Evolutionary conservation across 805 yeast species (phyloP).

Genomic region (Brettanomyces custersianus): DNA sequence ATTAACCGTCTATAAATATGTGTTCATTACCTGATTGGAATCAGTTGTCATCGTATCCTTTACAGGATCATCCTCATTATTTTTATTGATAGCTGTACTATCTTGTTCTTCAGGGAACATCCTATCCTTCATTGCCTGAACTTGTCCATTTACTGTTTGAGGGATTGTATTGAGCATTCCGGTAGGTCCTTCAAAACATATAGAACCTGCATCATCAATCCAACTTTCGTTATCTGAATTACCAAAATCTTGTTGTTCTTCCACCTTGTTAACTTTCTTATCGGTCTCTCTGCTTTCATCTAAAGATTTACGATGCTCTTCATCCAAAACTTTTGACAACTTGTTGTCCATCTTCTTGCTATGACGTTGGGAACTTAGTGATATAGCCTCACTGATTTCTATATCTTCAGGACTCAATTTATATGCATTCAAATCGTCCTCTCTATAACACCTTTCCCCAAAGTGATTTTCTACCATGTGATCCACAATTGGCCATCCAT

Average conservation of each 20-base stretch:
- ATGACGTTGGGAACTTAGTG: background rate
- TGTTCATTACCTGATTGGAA: conserved; percentile 1
- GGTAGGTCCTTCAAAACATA: conserved; percentile 54
- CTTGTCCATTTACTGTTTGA: conserved; percentile 28
- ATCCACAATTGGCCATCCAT: conserved; percentile 90
- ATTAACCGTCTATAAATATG: conserved; percentile 1
- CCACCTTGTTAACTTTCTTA: background rate
- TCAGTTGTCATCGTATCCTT: background rate
- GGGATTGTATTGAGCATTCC: conserved; percentile 60
- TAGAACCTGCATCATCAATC: conserved; percentile 39
- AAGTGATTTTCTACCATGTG: conserved; percentile 71
- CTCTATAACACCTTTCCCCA: conserved; percentile 14
- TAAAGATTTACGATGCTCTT: conserved; percentile 28
- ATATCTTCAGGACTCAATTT: conserved; percentile 9
- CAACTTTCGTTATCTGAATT: conserved; percentile 31
- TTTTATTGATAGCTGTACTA: no score
- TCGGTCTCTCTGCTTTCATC: conserved; percentile 29
- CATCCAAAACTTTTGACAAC: conserved; percentile 19
- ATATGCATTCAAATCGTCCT: conserved; percentile 16
- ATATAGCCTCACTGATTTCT: conserved; percentile 3
- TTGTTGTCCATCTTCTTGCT: conserved; percentile 12
- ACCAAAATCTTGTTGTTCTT: background rate
- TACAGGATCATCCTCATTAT: conserved; percentile 6
- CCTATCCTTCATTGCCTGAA: conserved; percentile 17
- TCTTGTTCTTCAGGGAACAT: conserved; percentile 9